phyloP scores from a whole-genome alignment of 2,329 filamentous ascomycete genomes.

The Chalaropsis ovoidea region DNA sequence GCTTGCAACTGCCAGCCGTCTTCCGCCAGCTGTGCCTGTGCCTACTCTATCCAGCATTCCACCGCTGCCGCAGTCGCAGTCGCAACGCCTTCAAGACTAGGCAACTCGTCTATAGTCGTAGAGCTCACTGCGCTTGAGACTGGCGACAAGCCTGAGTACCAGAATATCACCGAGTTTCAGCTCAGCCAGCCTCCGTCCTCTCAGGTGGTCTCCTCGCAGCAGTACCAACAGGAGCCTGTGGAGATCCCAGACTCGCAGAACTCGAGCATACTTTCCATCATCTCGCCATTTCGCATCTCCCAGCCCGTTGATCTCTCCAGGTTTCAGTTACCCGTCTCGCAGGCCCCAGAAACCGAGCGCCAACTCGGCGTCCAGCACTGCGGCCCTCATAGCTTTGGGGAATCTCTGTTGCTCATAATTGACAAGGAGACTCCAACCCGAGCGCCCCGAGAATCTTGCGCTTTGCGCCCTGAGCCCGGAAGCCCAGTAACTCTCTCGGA shows the following conservation, averaged over 20 bases:
- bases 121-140: neutral
- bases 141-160: neutral
- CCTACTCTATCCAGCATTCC: neutral
- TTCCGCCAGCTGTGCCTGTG: neutral
- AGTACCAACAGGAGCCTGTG: neutral
- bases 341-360: neutral
- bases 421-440: neutral
- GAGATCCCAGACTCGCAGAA: conserved; percentile 24
- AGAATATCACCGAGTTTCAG: neutral
- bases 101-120: neutral
- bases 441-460: neutral
- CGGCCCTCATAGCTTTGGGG: neutral
- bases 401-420: neutral
- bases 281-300: neutral
- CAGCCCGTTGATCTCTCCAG: neutral
- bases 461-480: neutral
- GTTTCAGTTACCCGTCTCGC: neutral
- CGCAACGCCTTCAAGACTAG: conserved; percentile 1
- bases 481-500: neutral
- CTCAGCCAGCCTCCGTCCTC: neutral
- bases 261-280: neutral
- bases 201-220: neutral
- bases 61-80: neutral
- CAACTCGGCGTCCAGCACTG: neutral
- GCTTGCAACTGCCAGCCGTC: neutral